Evolutionary conservation across 192 early-diverging fungal genomes (phyloP), one percentile per base, ranked within the genome.

Genomic region (Umbelopsis ramanniana): DNA sequence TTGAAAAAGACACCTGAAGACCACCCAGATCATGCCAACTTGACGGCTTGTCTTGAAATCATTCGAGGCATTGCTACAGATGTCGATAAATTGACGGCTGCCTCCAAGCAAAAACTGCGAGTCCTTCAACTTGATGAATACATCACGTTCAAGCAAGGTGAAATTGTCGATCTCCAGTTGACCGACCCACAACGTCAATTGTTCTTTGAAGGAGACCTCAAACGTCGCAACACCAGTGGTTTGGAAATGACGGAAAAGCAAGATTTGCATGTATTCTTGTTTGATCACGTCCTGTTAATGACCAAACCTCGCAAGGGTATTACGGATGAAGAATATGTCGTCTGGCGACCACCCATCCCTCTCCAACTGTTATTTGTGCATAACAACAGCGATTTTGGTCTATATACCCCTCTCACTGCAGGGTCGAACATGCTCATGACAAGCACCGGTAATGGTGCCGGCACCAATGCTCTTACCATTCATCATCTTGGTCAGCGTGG

Each of bases 231-330:
- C 19, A 74, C 35, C 23, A 63, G 57, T 37, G 53, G 66, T 70
- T 75, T 69, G 80, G 86, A 68, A 80, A 82, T 57, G 29, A 50
- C 71, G 6, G 89, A 89, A 67, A 88, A 87, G 35, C 76, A 88
- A 6, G 92, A 93, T 47, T 76, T 97, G n/a, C 83, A 87, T 54
- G 89, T 94, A 19, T 93, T 94, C 78, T 76, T 98, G 52, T 93
- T 99, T 68, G 97, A 99, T 79, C 93, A 98, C 82, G 86, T 92
- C 71, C 70, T 95, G 15, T 76, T 95, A 38, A 84, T 94, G 85
- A 86, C 91, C 69, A 92, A 90, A 73, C 76, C 81, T 50, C 60
- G 77, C 45, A 94, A 89, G 76, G 83, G 80, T 15, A 83, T 82
- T 50, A 81, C 83, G 53, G 80, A 86, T 24, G 89, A 88, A 40